A percentile compares a stretch with the other conserved stretches of the same genome.
These are phyloP conservation scores for Ochromonas danica DNA, from an alignment of 108 stramenopile species.

Conservation along the genomic window DNA sequence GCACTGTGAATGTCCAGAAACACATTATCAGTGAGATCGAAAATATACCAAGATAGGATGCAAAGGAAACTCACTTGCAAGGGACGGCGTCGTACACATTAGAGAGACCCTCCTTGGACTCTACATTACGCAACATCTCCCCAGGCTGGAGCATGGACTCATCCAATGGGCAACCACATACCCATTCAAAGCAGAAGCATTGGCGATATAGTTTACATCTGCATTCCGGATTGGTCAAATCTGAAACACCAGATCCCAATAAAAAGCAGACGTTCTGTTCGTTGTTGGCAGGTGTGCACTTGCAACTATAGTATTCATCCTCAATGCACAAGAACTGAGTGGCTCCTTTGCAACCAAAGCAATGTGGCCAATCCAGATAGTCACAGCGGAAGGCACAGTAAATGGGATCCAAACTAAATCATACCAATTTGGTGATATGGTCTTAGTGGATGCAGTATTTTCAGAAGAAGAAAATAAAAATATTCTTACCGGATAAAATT, in stretches of 20 bases:
- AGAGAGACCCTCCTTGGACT: background rate
- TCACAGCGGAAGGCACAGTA: background rate
- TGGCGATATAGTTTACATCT: background rate
- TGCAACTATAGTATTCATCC: background rate
- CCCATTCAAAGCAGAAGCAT: background rate
- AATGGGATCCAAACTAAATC: too few species aligned
- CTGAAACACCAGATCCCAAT: background rate
- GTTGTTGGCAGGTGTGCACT: background rate
- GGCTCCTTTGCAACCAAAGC: background rate
- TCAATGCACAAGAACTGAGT: background rate
- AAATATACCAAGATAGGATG: too few species aligned
- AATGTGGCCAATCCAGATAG: background rate
- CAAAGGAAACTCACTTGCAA: too few species aligned
- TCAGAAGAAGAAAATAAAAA: too few species aligned
- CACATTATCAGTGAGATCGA: too few species aligned
- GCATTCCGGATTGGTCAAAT: too few species aligned
- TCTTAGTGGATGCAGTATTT: too few species aligned
- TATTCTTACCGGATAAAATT: too few species aligned
- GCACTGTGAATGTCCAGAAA: too few species aligned
- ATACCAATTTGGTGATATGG: too few species aligned
- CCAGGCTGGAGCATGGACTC: background rate
- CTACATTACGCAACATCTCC: background rate
- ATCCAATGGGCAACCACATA: slow-evolving; percentile 1
- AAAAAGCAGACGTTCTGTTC: background rate
- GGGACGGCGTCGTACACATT: background rate